Conservation (phyloP, 768 basidiomycete genomes). For the Lactarius hatsudake region DNA sequence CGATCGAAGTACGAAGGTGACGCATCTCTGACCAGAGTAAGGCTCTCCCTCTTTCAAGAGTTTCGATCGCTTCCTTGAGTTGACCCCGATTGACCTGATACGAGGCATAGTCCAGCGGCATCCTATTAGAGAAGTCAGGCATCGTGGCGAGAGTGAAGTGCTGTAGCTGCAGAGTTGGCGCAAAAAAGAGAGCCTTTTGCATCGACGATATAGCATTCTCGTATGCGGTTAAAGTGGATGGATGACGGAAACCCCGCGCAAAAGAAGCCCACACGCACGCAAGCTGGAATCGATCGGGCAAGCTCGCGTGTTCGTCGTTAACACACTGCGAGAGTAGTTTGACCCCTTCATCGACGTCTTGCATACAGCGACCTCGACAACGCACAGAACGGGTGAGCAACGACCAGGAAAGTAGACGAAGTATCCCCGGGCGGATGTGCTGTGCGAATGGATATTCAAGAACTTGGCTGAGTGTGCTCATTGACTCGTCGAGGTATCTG, state of each 20-base stretch:
- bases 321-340: background rate
- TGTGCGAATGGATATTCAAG: background rate
- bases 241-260: background rate
- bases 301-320: background rate
- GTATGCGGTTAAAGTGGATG: background rate
- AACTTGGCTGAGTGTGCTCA: background rate
- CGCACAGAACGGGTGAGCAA: background rate
- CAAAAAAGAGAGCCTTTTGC: background rate
- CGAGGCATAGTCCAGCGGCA: background rate
- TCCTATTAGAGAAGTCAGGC: background rate
- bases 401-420: background rate
- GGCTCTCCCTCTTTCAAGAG: conserved; percentile 17
- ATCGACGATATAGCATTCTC: background rate
- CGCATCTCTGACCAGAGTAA: conserved; percentile 22
- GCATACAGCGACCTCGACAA: background rate
- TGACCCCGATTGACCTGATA: background rate
- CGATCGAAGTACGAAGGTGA: conserved; percentile 3
- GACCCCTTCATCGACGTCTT: background rate
- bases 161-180: conserved; percentile 1
- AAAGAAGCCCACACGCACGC: background rate
- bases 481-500: background rate
- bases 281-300: background rate
- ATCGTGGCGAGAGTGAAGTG: background rate
- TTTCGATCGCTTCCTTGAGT: conserved; percentile 1
- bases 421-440: background rate